Conservation (phyloP, 805 yeast species). For the Saturnispora saitoi region DNA sequence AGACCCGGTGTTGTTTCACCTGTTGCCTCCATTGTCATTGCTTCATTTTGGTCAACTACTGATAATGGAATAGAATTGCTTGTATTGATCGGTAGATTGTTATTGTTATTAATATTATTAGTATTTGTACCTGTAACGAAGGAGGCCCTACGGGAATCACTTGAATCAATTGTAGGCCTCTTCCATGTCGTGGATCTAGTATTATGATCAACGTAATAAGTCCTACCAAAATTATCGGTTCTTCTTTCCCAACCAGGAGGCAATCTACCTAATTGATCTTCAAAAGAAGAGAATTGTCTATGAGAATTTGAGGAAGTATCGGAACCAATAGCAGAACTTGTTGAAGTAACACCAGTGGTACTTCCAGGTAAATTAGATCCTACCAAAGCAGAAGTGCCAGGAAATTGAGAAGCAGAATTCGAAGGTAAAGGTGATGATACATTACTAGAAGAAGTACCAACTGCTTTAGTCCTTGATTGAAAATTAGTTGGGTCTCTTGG, state of each 20-base stretch:
- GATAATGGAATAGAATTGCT: slow-evolving; percentile 24
- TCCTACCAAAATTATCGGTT: slow-evolving; percentile 94
- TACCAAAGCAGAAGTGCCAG: not conserved
- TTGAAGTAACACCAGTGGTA: slow-evolving; percentile 18
- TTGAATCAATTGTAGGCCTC: slow-evolving; percentile 79
- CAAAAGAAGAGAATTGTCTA: slow-evolving; percentile 84
- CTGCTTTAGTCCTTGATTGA: slow-evolving; percentile 1
- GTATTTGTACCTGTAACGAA: slow-evolving; percentile 20
- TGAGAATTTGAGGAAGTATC: slow-evolving; percentile 17
- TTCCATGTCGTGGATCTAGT: slow-evolving; percentile 99
- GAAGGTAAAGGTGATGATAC: not conserved
- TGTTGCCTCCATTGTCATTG: slow-evolving; percentile 51
- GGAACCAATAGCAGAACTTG: slow-evolving; percentile 19
- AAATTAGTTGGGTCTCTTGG: slow-evolving; percentile 27
- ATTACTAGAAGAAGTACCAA: not conserved
- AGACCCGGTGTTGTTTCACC: slow-evolving; percentile 92
- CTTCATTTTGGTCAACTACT: slow-evolving; percentile 17
- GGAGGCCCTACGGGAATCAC: slow-evolving; percentile 48
- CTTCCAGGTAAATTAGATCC: slow-evolving; percentile 5
- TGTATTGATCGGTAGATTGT: slow-evolving; percentile 13
- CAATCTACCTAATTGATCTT: slow-evolving; percentile 91
- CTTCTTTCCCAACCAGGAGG: slow-evolving; percentile 99
- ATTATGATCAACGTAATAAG: slow-evolving; percentile 96
- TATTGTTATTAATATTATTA: slow-evolving; percentile 14
- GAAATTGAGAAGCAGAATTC: slow-evolving; percentile 1